These are phyloP conservation scores for Bjerkandera adusta DNA, from an alignment of 1,284 basidiomycete genomes.

Conservation along the genomic window DNA sequence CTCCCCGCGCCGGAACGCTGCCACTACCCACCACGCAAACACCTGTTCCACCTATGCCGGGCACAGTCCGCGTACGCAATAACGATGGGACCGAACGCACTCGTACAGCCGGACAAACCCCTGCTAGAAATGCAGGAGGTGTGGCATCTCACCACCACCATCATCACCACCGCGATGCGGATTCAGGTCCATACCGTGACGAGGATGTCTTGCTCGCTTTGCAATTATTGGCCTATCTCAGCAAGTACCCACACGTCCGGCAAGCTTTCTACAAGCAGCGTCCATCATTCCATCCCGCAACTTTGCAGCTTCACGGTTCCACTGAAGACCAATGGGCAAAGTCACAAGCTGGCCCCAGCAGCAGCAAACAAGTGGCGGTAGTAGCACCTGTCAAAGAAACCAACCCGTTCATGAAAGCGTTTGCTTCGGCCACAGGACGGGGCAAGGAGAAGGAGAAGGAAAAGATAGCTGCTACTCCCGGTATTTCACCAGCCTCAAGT, in stretches of 20 bases:
- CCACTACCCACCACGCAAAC: slow-evolving; percentile 25
- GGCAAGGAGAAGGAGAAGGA: slow-evolving; percentile 31
- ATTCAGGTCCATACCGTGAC: slow-evolving; percentile 79
- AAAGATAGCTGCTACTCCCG: slow-evolving; percentile 25
- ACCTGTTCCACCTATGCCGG: slow-evolving; percentile 20
- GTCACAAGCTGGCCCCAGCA: slow-evolving; percentile 16
- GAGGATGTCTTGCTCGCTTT: slow-evolving; percentile 92
- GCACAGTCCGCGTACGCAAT: slow-evolving; percentile 10
- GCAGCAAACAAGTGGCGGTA: slow-evolving; percentile 14
- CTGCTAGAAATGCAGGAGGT: slow-evolving; percentile 3
- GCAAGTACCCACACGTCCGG: slow-evolving; percentile 98
- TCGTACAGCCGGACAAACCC: slow-evolving; percentile 7
- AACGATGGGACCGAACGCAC: slow-evolving; percentile 14
- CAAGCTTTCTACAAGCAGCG: slow-evolving; percentile 92
- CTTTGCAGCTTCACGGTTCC: slow-evolving; percentile 4
- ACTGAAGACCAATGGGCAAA: slow-evolving; percentile 7
- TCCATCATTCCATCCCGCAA: slow-evolving; percentile 70
- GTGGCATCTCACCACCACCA: slow-evolving; percentile 27
- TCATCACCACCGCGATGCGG: slow-evolving; percentile 35
- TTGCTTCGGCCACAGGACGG: slow-evolving; percentile 30
- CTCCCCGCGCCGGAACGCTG: slow-evolving; percentile 28
- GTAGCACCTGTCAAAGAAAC: slow-evolving; percentile 24
- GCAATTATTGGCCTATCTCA: slow-evolving; percentile 93
- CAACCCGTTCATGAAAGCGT: slow-evolving; percentile 31
- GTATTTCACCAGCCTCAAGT: slow-evolving; percentile 17